Percentiles rank a stretch among this genome's conserved stretches.
These are phyloP conservation scores for Fusarium acutatum DNA, from an alignment of 2,329 filamentous ascomycete species.

Conservation along the genomic window DNA sequence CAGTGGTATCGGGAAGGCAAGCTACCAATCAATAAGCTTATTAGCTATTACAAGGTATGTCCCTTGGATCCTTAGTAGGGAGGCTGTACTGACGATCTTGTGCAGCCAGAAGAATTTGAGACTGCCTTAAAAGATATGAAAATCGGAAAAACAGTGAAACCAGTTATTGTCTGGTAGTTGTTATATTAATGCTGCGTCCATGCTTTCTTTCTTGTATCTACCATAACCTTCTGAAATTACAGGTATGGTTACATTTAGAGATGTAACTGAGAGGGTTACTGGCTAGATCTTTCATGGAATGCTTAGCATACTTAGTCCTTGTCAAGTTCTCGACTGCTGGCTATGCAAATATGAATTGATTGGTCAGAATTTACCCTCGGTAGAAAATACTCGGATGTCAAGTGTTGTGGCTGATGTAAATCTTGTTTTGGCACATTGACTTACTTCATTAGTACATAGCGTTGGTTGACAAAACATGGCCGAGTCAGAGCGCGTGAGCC, in stretches of 20 bases:
- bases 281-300: background rate
- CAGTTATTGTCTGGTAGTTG: background rate
- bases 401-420: background rate
- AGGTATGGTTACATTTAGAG: background rate
- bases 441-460: background rate
- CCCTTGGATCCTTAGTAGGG: rapidly evolving
- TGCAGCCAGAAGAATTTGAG: background rate
- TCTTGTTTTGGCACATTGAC: background rate
- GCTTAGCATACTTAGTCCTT: background rate
- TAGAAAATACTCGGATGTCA: background rate
- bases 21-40: background rate
- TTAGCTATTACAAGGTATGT: background rate
- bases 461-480: background rate
- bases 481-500: background rate
- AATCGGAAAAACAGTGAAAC: background rate
- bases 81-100: background rate
- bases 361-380: background rate
- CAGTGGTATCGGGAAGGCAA: constrained; percentile 2
- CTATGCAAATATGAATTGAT: background rate
- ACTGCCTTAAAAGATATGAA: background rate
- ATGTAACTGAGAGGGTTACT: background rate
- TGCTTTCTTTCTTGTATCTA: background rate
- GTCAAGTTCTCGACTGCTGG: background rate
- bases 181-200: background rate
- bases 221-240: background rate